Evolutionary conservation across 495 filamentous ascomycete species (phyloP).

Genomic region (Rhypophila decipiens): DNA sequence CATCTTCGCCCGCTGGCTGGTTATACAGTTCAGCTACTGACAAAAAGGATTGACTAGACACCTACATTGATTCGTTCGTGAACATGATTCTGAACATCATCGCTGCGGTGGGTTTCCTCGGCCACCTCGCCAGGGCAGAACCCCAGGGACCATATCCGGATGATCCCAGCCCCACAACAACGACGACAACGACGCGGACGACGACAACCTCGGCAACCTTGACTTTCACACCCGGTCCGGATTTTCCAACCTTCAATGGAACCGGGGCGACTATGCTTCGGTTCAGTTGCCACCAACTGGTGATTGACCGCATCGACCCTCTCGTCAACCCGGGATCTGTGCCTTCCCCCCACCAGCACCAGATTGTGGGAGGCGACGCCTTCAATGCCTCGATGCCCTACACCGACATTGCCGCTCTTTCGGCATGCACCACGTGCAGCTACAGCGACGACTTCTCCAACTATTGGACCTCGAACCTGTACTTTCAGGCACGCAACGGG

Average conservation of each 20-base stretch:
- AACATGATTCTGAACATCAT: no score
- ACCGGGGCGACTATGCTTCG: conserved; percentile 14
- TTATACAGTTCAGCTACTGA: no score
- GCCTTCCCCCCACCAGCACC: conserved; percentile 39
- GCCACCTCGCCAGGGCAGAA: no score
- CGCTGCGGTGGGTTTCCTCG: no score
- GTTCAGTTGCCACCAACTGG: conserved; percentile 36
- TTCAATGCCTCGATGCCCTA: conserved; percentile 38
- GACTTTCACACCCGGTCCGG: no score
- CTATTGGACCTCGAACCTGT: conserved; percentile 38
- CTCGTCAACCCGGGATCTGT: conserved; percentile 28
- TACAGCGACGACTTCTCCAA: conserved; percentile 15
- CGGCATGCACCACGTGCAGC: conserved; percentile 17
- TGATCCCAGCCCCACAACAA: no score
- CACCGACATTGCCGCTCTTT: conserved; percentile 27
- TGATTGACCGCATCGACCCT: conserved; percentile 37
- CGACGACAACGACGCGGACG: no score
- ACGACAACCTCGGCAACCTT: no score
- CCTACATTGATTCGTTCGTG: no score
- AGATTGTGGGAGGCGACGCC: conserved; percentile 40
- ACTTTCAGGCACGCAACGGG: conserved; percentile 40
- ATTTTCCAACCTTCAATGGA: conserved; percentile 3
- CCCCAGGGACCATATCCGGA: no score
- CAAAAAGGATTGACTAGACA: no score
- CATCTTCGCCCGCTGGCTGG: no score